These are phyloP conservation scores for Hypoxylon intermedium DNA, from an alignment of 495 filamentous ascomycete genomes.

Conservation along the genomic window DNA sequence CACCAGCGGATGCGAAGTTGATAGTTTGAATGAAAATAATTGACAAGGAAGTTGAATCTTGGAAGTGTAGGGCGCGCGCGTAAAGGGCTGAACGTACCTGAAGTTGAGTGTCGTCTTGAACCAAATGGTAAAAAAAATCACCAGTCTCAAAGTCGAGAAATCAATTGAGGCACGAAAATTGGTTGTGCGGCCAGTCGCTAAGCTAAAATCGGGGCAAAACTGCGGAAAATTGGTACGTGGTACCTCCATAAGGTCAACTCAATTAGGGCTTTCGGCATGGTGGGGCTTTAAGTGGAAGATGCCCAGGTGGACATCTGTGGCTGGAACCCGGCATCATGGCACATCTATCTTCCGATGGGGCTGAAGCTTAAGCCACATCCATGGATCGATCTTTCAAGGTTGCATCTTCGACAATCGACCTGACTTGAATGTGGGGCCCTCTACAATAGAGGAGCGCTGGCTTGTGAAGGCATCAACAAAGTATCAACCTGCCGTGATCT, in stretches of 20 bases:
- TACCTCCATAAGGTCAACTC: slow-evolving; percentile 12
- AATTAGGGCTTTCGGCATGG: slow-evolving; percentile 24
- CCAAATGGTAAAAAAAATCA: slow-evolving; percentile 19
- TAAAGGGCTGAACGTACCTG: slow-evolving; percentile 39
- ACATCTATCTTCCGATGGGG: slow-evolving; percentile 10
- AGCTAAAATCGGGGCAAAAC: slow-evolving; percentile 40
- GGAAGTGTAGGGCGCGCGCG: background rate
- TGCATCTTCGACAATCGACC: background rate
- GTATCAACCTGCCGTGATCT: slow-evolving; percentile 1
- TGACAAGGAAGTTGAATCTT: background rate
- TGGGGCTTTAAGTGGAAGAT: background rate
- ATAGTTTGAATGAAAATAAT: background rate
- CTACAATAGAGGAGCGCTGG: slow-evolving; percentile 5
- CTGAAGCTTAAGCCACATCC: background rate
- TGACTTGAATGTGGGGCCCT: slow-evolving; percentile 24
- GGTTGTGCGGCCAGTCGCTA: slow-evolving; percentile 43
- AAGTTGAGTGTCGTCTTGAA: slow-evolving; percentile 39
- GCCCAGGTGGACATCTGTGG: no score
- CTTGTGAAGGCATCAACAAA: slow-evolving; percentile 14
- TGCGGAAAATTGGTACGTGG: slow-evolving; percentile 22
- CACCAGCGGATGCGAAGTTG: background rate
- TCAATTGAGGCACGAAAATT: slow-evolving; percentile 44
- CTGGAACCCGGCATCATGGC: background rate
- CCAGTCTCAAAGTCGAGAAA: slow-evolving; percentile 39
- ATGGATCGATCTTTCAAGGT: no score